Evolutionary conservation across 1,284 basidiomycete species (phyloP).

Genomic region (Sanghuangporus weigelae): DNA sequence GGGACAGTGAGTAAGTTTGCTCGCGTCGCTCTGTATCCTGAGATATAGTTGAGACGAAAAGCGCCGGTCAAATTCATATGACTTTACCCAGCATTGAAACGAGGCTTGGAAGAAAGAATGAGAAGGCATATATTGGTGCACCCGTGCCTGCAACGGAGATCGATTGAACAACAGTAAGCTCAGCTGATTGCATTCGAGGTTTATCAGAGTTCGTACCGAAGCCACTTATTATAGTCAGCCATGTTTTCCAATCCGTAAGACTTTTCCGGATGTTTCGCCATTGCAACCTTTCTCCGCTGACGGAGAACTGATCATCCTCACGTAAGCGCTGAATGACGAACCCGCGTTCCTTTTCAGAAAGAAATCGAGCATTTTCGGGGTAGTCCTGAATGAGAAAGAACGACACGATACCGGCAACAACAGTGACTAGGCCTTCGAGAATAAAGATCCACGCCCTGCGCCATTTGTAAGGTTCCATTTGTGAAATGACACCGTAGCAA

Average conservation of each 20-base stretch:
- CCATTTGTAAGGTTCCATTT: slow-evolving; percentile 30
- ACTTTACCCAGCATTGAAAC: slow-evolving; percentile 48
- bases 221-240: slow-evolving; percentile 39
- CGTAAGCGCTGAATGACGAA: slow-evolving; percentile 65
- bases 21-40: slow-evolving; percentile 60
- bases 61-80: slow-evolving; percentile 25
- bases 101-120: slow-evolving; percentile 68
- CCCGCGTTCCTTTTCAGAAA: slow-evolving; percentile 64
- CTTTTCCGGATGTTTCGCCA: slow-evolving; percentile 59
- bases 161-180: slow-evolving; percentile 29
- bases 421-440: slow-evolving; percentile 59
- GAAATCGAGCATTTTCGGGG: slow-evolving; percentile 73
- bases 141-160: slow-evolving; percentile 41
- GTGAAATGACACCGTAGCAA: not conserved
- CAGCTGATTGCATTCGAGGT: slow-evolving; percentile 5
- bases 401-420: slow-evolving; percentile 57
- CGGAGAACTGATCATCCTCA: slow-evolving; percentile 66
- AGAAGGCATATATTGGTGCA: slow-evolving; percentile 67
- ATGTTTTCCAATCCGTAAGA: slow-evolving; percentile 69
- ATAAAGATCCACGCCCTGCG: slow-evolving; percentile 71
- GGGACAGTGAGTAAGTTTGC: slow-evolving; percentile 71
- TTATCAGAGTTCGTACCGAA: too few relatives aligned
- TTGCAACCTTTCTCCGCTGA: slow-evolving; percentile 57
- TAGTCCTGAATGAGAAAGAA: slow-evolving; percentile 81
- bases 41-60: not conserved